A percentile compares a stretch with the other conserved stretches of the same genome.
These are phyloP conservation scores for Talaromyces sp. DNA, from an alignment of 2,329 filamentous ascomycete genomes.

Conservation along the genomic window DNA sequence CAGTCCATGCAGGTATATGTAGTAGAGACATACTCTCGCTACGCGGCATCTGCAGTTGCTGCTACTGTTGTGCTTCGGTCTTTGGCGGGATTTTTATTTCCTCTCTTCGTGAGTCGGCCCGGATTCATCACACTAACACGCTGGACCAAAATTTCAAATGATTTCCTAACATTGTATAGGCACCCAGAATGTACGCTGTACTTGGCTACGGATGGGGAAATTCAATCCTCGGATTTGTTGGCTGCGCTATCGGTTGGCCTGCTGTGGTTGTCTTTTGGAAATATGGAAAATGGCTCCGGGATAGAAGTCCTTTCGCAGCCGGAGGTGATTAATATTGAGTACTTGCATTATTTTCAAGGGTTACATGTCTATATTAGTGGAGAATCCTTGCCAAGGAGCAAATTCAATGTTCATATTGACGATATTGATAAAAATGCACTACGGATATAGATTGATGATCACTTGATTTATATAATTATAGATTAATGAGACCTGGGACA, in stretches of 20 bases:
- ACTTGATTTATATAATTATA: too few species aligned
- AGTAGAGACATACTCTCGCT: constrained; percentile 19
- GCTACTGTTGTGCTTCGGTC: constrained; percentile 17
- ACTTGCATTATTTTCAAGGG: too few species aligned
- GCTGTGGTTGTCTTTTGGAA: constrained; percentile 42
- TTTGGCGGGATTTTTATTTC: constrained; percentile 22
- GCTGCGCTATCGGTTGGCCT: constrained; percentile 27
- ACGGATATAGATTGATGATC: too few species aligned
- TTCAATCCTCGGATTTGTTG: constrained; percentile 22
- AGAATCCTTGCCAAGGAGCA: too few species aligned
- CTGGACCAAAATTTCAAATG: neutral
- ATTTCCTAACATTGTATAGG: neutral
- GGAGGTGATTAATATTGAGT: neutral
- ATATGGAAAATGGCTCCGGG: constrained; percentile 36
- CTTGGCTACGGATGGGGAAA: constrained; percentile 20
- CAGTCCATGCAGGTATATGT: constrained; percentile 29
- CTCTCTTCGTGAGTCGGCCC: constrained; percentile 19
- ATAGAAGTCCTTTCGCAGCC: neutral
- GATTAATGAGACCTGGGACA: too few species aligned
- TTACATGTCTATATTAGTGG: too few species aligned
- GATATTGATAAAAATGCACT: too few species aligned
- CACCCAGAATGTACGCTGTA: constrained; percentile 14
- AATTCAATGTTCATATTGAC: neutral
- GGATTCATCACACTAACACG: neutral
- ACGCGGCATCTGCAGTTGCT: constrained; percentile 18